These are phyloP conservation scores for Tilletia walkeri DNA, from an alignment of 1,284 basidiomycete genomes.

Conservation along the genomic window DNA sequence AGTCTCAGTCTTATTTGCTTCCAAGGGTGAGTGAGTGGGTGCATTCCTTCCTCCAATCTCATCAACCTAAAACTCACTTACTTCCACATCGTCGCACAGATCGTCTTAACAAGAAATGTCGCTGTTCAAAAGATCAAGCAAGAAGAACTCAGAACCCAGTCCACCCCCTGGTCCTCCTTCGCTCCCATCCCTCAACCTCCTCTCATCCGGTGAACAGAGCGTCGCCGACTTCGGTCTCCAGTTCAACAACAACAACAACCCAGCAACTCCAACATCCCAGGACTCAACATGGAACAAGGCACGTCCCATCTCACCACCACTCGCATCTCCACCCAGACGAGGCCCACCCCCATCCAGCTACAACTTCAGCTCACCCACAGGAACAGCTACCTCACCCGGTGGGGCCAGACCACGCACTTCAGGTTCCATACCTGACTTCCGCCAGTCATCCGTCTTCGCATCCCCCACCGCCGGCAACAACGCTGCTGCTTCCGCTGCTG, in stretches of 20 bases:
- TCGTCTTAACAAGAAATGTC: not conserved
- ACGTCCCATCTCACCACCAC: not conserved
- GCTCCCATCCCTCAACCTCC: not conserved
- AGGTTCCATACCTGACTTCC: conserved; percentile 14
- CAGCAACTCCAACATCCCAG: too few relatives aligned
- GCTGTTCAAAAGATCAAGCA: conserved; percentile 11
- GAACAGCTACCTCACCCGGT: not conserved
- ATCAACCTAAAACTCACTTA: too few relatives aligned
- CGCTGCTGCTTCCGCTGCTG: not conserved
- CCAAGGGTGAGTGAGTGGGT: too few relatives aligned
- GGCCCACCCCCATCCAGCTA: conserved; percentile 1
- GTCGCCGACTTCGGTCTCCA: conserved; percentile 1
- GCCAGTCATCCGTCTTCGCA: conserved; percentile 7
- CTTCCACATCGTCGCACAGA: too few relatives aligned
- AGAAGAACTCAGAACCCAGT: not conserved
- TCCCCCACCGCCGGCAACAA: not conserved
- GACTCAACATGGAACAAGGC: too few relatives aligned
- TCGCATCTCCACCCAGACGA: not conserved
- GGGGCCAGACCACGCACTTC: not conserved
- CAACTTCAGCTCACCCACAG: not conserved
- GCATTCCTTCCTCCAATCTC: too few relatives aligned
- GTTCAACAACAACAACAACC: not conserved
- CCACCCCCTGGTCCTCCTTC: not conserved
- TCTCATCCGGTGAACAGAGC: not conserved
- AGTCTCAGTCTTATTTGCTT: too few relatives aligned